A percentile compares a stretch with the other conserved stretches of the same genome.
Conservation (phyloP, 1,284 basidiomycete species). For the Boletus semigastroideus region DNA sequence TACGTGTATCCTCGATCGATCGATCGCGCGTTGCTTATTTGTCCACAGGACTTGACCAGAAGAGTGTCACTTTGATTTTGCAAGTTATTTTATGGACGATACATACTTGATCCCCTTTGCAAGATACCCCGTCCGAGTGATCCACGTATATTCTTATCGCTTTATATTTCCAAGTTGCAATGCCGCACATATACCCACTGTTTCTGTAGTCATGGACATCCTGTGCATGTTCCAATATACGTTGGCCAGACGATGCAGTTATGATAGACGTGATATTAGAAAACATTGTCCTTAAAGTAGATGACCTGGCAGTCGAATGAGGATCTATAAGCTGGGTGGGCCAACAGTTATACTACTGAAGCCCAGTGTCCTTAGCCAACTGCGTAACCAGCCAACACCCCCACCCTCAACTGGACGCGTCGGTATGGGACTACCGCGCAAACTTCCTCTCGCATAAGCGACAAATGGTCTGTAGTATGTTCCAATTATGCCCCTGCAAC, state of each 20-base stretch:
- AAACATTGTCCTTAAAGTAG: too few species aligned
- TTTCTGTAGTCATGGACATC: too few species aligned
- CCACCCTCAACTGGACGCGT: conserved; percentile 38
- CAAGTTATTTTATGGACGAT: too few species aligned
- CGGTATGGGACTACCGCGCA: conserved; percentile 15
- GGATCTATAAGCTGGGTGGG: conserved; percentile 27
- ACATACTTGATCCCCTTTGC: neutral
- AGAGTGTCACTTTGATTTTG: conserved; percentile 10
- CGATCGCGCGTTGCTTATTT: neutral
- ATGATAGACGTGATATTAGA: too few species aligned
- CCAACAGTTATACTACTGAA: conserved; percentile 31
- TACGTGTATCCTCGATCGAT: conserved; percentile 6
- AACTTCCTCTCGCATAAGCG: conserved; percentile 23
- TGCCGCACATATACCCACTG: neutral
- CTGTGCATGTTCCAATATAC: too few species aligned
- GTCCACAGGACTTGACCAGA: conserved; percentile 14
- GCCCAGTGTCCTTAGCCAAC: conserved; percentile 39
- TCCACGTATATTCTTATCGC: neutral
- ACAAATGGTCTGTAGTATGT: conserved; percentile 36
- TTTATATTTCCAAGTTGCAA: neutral
- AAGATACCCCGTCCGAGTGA: neutral
- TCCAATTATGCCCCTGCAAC: conserved; percentile 35
- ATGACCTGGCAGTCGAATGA: too few species aligned
- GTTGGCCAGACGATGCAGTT: too few species aligned
- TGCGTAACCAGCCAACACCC: conserved; percentile 45